These are phyloP conservation scores for Bolboschoenoplectus hybrid DNA, from an alignment of 202 grass and related monocot species.

Conservation along the genomic window DNA sequence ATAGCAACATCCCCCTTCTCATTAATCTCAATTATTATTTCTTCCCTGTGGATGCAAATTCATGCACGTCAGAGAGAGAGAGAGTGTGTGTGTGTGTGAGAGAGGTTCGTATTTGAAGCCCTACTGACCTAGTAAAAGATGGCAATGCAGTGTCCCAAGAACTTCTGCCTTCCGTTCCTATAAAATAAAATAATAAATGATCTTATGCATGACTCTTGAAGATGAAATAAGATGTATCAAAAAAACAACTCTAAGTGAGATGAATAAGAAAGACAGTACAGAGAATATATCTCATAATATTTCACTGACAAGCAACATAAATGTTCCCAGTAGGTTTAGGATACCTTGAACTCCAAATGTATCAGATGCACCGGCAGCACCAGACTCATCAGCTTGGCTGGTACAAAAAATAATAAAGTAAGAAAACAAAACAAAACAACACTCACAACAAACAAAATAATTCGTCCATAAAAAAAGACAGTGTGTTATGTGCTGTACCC, in stretches of 20 bases:
- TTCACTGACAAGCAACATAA: slow-evolving; percentile 11
- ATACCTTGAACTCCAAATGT: slow-evolving; percentile 61
- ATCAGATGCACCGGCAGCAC: slow-evolving; percentile 61
- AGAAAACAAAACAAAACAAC: slow-evolving; percentile 29
- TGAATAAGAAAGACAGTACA: slow-evolving; percentile 27
- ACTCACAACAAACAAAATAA: neutral
- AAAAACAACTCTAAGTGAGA: slow-evolving; percentile 4
- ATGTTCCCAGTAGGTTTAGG: slow-evolving; percentile 42
- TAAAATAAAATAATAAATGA: slow-evolving; percentile 24
- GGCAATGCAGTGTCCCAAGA: slow-evolving; percentile 70
- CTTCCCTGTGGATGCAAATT: neutral
- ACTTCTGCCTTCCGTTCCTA: slow-evolving; percentile 57
- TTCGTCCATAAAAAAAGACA: slow-evolving; percentile 25
- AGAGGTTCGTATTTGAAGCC: slow-evolving; percentile 13
- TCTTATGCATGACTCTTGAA: slow-evolving; percentile 23
- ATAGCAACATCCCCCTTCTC: slow-evolving; percentile 22
- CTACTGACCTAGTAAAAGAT: slow-evolving; percentile 80
- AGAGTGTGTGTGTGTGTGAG: neutral
- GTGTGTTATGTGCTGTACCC: slow-evolving; percentile 57
- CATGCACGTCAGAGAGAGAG: slow-evolving; percentile 5
- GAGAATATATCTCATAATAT: slow-evolving; percentile 29
- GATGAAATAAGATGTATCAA: slow-evolving; percentile 13
- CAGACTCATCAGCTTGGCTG: slow-evolving; percentile 60
- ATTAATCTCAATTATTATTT: slow-evolving; percentile 27
- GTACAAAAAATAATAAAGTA: slow-evolving; percentile 34